phyloP scores from a whole-genome alignment of 2,329 filamentous ascomycete species.

The Drechslerella stenobrocha region DNA sequence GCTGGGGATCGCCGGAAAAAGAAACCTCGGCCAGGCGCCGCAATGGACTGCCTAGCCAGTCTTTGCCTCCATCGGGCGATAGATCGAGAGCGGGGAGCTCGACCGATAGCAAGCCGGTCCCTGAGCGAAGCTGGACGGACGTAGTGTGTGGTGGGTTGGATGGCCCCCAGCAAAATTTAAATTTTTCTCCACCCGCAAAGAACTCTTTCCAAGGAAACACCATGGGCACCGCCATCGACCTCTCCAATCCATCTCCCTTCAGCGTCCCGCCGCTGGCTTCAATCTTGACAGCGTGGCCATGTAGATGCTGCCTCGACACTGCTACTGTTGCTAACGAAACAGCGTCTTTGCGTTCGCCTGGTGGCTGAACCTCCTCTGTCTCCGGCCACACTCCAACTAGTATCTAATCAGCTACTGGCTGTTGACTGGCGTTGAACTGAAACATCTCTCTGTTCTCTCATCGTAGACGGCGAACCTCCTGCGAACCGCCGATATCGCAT shows the following conservation, averaged over 20 bases:
- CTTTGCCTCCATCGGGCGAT: constrained; percentile 23
- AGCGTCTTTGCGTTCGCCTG: constrained; percentile 13
- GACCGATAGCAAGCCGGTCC: constrained; percentile 1
- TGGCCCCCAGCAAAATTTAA: constrained; percentile 16
- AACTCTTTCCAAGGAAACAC: constrained; percentile 40
- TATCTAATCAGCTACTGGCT: constrained; percentile 21
- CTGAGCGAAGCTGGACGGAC: neutral
- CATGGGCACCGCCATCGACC: constrained; percentile 36
- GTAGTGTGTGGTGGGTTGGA: constrained; percentile 3
- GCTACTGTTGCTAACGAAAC: no score
- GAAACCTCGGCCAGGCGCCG: constrained; percentile 36
- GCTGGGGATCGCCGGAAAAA: no score
- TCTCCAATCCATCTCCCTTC: constrained; percentile 19
- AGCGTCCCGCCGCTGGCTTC: constrained; percentile 19
- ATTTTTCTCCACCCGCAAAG: constrained; percentile 23
- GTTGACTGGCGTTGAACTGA: constrained; percentile 22
- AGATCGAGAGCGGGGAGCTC: constrained; percentile 10
- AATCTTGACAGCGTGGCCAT: constrained; percentile 10
- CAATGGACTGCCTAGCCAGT: neutral
- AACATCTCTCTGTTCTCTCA: constrained; percentile 12
- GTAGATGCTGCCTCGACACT: constrained; percentile 20
- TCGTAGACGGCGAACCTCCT: constrained; percentile 16
- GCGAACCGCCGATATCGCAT: constrained; percentile 4
- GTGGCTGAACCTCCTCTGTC: constrained; percentile 1
- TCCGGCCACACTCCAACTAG: constrained; percentile 33